Evolutionary conservation across 2,329 filamentous ascomycete species (phyloP).

Genomic region (Aspergillus fischeri): DNA sequence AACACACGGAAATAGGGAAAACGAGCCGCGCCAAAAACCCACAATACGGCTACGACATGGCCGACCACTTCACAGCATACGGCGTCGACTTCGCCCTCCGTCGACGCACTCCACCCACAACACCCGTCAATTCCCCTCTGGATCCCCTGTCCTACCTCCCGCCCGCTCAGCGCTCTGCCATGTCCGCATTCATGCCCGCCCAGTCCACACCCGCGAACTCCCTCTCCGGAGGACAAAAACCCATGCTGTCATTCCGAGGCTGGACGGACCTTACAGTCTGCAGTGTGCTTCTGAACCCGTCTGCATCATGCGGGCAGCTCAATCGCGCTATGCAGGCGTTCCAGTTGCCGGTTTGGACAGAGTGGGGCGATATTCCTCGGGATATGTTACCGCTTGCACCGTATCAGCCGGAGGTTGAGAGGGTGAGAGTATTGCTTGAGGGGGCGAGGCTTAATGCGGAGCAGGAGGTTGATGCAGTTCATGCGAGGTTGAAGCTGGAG

Average conservation of each 20-base stretch:
- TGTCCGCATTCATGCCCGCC: no score
- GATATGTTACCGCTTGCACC: conserved; percentile 6
- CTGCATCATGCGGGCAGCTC: neutral
- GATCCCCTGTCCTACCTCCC: no score
- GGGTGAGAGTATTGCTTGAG: conserved; percentile 4
- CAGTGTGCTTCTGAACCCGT: no score
- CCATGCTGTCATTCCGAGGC: no score
- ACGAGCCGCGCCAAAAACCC: neutral
- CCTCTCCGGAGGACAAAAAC: no score
- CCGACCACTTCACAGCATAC: conserved; percentile 10
- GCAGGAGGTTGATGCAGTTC: no score
- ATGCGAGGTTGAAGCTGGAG: no score
- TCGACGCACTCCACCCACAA: conserved; percentile 1
- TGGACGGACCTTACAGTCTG: no score
- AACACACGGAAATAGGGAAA: neutral
- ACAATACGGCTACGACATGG: conserved; percentile 5
- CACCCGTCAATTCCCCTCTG: no score
- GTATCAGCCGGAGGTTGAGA: conserved; percentile 8
- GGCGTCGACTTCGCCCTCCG: conserved; percentile 6
- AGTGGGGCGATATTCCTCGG: conserved; percentile 5
- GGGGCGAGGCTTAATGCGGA: neutral
- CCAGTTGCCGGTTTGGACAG: neutral
- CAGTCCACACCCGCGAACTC: no score
- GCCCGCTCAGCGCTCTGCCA: no score
- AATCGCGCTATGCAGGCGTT: conserved; percentile 1